Evolutionary conservation across 306 rosid genomes (phyloP), one percentile per base, ranked within the genome.

Genomic region (Vigna radiata): DNA sequence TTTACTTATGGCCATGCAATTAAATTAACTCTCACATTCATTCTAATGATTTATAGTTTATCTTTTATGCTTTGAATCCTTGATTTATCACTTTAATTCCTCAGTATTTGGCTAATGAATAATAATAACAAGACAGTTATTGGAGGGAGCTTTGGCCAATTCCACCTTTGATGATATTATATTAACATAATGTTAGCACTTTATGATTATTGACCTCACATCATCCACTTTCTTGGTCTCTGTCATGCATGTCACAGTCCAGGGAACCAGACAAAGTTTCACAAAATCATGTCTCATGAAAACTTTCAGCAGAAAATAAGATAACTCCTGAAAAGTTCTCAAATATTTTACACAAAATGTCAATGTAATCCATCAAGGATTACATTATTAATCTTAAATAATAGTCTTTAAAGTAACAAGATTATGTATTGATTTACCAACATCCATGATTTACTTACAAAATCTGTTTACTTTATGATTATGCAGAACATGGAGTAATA

Each of bases 211-310:
- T 62, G 27, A 75, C 52, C 62, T 1, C 49, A 62, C 21, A 61
- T 33, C 36, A 12, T 48, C 52, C 62, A 64, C 64, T 76, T 76
- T 47, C 14, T 1, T 19, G 23, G 61, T 23, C 43, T 50, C 10
- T 64, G 25, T 60, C 78, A 60, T 63, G 25, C 17, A n/a, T 63
- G 27, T n/a, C 27, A 63, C 69, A 63, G 46, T 60, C 60, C 33
- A 62, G n/a, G 47, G 37, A 61, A 61, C 36, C 37, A 17, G 8
- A 5, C 8, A 47, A 46, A 3, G 13, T 47, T 17, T 33, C 46
- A 54, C 8, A 6, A 36, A 71, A 33, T 12, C 10, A 54, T 13
- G 23, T 37, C 17, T 18, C 4, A 49, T 9, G 0, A 5, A 29
- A 50, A 31, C 2, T 31, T 52, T 36, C 63, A 33, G 11, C 7